These are phyloP conservation scores for Pleurotus platypus DNA, from an alignment of 768 basidiomycete genomes.

Conservation along the genomic window DNA sequence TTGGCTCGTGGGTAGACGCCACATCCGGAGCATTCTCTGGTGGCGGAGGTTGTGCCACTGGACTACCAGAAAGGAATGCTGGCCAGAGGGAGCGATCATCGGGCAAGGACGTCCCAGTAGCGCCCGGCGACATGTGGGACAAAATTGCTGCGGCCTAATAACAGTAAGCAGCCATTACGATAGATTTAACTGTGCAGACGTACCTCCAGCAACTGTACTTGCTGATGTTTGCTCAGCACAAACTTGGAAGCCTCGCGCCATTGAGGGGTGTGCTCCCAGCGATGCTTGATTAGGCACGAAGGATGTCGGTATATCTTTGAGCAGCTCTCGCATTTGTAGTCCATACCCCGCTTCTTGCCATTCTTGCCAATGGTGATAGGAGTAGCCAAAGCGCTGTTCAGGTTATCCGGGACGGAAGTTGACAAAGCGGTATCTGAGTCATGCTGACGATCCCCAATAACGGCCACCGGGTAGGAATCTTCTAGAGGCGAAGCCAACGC, in stretches of 20 bases:
- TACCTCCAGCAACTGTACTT: slow-evolving; percentile 94
- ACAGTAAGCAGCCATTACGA: slow-evolving; percentile 2
- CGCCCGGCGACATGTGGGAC: slow-evolving; percentile 72
- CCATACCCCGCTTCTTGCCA: slow-evolving; percentile 78
- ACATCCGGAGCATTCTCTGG: slow-evolving; percentile 12
- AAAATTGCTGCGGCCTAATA: slow-evolving; percentile 89
- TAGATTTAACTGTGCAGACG: slow-evolving; percentile 9
- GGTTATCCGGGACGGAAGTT: slow-evolving; percentile 11
- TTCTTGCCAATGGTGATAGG: slow-evolving; percentile 28
- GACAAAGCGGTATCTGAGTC: background rate
- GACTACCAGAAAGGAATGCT: slow-evolving; percentile 70
- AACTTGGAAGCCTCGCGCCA: slow-evolving; percentile 93
- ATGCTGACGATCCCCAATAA: slow-evolving; percentile 3
- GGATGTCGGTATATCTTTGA: slow-evolving; percentile 95
- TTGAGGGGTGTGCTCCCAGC: slow-evolving; percentile 96
- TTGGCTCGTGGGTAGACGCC: slow-evolving; percentile 8
- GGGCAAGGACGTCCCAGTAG: slow-evolving; percentile 74
- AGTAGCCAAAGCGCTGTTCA: slow-evolving; percentile 5
- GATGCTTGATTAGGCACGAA: slow-evolving; percentile 93
- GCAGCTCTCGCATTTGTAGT: slow-evolving; percentile 92
- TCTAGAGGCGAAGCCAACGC: slow-evolving; percentile 15
- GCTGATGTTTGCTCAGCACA: slow-evolving; percentile 92
- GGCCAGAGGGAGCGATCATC: slow-evolving; percentile 95
- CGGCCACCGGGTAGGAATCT: slow-evolving; percentile 33
- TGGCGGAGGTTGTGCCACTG: slow-evolving; percentile 49